Conservation (phyloP, 768 basidiomycete genomes). For the Tricholoma sp. region DNA sequence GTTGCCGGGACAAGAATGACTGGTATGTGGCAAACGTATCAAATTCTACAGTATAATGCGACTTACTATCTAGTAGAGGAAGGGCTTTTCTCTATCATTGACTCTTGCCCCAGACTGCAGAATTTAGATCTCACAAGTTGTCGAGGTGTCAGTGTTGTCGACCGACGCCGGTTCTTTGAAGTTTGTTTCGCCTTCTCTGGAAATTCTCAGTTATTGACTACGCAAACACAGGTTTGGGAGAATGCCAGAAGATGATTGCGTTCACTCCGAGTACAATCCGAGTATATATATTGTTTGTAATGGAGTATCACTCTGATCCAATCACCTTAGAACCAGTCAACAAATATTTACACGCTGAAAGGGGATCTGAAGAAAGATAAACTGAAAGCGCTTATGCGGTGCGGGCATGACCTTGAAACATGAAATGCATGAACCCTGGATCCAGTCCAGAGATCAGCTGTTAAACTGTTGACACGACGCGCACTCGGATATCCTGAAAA, state of each 20-base stretch:
- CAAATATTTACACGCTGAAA: no score
- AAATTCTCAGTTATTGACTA: neutral
- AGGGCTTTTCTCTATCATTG: slow-evolving; percentile 53
- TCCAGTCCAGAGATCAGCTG: no score
- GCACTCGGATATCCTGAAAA: no score
- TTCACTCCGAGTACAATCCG: neutral
- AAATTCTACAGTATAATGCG: neutral
- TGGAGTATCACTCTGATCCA: neutral
- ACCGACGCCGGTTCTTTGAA: slow-evolving; percentile 66
- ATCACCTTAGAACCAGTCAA: no score
- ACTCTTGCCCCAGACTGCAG: slow-evolving; percentile 47
- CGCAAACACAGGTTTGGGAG: slow-evolving; percentile 26
- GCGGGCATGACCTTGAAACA: no score
- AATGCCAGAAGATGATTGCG: slow-evolving; percentile 9
- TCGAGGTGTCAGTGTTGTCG: slow-evolving; percentile 52
- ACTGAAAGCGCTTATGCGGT: no score
- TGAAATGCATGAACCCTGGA: no score
- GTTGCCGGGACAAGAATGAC: slow-evolving; percentile 57
- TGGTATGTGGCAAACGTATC: slow-evolving; percentile 30
- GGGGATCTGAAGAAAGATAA: no score
- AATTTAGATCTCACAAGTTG: slow-evolving; percentile 66
- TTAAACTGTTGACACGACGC: no score
- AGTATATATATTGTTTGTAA: neutral
- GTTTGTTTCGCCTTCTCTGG: slow-evolving; percentile 21
- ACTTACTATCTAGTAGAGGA: slow-evolving; percentile 28